phyloP scores from a whole-genome alignment of 2,329 filamentous ascomycete species.

The Arthrobotrys pseudoclavata region DNA sequence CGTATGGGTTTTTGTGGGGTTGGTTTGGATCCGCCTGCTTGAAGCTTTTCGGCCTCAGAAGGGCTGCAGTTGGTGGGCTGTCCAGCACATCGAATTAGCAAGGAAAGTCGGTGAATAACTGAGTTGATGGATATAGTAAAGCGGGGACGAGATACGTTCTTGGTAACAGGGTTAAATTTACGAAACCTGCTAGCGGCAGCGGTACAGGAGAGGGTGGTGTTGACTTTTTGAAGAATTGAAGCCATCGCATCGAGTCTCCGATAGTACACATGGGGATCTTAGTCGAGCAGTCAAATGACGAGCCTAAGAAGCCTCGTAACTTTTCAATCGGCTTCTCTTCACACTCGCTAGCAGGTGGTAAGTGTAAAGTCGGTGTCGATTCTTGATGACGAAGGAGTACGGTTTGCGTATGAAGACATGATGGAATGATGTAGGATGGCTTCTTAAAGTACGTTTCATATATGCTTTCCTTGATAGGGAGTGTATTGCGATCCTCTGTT shows the following conservation, averaged over 20 bases:
- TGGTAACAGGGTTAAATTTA: not conserved
- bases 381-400: not conserved
- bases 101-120: not conserved
- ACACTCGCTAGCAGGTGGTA: not conserved
- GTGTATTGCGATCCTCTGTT: not conserved
- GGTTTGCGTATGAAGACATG: not conserved
- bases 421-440: no score
- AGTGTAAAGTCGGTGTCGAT: not conserved
- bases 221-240: not conserved
- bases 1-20: not conserved
- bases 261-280: not conserved
- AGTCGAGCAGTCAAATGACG: not conserved
- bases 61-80: not conserved
- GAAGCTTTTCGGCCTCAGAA: not conserved
- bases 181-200: not conserved
- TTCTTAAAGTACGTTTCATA: not conserved
- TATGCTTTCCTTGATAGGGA: not conserved
- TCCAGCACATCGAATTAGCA: not conserved
- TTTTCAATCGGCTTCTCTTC: not conserved
- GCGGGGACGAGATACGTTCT: not conserved
- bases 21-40: not conserved
- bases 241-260: not conserved
- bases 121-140: not conserved
- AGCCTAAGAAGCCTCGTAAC: not conserved
- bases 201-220: not conserved